phyloP scores from a whole-genome alignment of 495 filamentous ascomycete genomes.

The Trichoderma asperelloides region DNA sequence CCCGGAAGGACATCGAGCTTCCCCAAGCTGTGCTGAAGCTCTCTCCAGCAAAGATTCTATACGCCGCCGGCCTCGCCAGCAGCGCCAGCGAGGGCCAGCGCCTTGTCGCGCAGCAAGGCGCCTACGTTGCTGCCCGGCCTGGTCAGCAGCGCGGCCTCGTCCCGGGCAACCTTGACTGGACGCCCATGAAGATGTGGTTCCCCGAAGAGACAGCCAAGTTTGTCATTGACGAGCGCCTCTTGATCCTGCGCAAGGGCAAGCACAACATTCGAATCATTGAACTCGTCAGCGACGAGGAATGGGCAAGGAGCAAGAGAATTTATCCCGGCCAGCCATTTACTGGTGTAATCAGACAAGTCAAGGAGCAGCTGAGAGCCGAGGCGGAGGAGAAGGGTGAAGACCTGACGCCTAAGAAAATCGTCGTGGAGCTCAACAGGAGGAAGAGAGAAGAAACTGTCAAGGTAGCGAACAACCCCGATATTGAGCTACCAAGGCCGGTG shows the following conservation, averaged over 20 bases:
- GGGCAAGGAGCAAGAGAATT: slow-evolving; percentile 27
- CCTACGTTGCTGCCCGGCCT: slow-evolving; percentile 55
- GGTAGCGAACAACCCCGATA: slow-evolving; percentile 13
- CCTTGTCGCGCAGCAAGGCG: slow-evolving; percentile 47
- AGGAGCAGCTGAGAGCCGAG: slow-evolving; percentile 14
- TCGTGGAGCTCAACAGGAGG: slow-evolving; percentile 13
- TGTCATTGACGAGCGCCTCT: slow-evolving; percentile 50
- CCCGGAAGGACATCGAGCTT: slow-evolving; percentile 48
- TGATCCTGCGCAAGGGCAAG: slow-evolving; percentile 71
- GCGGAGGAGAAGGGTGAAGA: slow-evolving; percentile 4
- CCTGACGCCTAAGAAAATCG: slow-evolving; percentile 15
- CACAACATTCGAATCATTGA: slow-evolving; percentile 68
- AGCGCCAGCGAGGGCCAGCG: slow-evolving; percentile 60
- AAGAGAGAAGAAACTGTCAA: slow-evolving; percentile 8
- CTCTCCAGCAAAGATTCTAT: slow-evolving; percentile 54
- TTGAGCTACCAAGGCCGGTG: slow-evolving; percentile 9
- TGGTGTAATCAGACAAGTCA: slow-evolving; percentile 26
- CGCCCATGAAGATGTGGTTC: slow-evolving; percentile 49
- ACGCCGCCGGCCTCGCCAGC: slow-evolving; percentile 55
- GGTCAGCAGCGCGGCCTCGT: slow-evolving; percentile 42
- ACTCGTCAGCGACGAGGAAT: slow-evolving; percentile 66
- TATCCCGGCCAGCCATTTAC: slow-evolving; percentile 37
- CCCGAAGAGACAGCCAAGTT: slow-evolving; percentile 49
- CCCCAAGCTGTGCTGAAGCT: slow-evolving; percentile 54
- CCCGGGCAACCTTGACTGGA: slow-evolving; percentile 50